Evolutionary conservation across 306 rosid species (phyloP).

Genomic region (Pterocarpus santalinus): DNA sequence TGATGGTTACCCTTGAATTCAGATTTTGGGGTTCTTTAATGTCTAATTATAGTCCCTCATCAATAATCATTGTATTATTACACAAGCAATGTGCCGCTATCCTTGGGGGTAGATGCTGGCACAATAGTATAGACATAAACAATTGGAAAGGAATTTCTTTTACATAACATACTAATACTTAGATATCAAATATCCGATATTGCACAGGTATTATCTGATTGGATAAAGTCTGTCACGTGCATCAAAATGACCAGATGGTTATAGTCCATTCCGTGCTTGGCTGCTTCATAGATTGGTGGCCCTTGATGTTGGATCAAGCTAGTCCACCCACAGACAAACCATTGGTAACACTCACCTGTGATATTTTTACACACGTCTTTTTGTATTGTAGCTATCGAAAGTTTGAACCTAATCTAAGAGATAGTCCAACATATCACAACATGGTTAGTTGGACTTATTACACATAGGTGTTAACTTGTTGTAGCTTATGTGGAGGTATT

Average conservation of each 20-base stretch:
- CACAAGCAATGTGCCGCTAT: neutral
- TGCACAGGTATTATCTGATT: neutral
- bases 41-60: neutral
- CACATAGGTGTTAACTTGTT: too few species aligned
- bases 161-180: neutral
- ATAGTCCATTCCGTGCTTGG: neutral
- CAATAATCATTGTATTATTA: neutral
- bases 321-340: constrained; percentile 6
- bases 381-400: neutral
- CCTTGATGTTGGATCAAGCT: neutral
- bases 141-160: neutral
- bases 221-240: constrained; percentile 35
- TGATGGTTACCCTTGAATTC: neutral
- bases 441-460: neutral
- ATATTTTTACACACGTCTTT: neutral
- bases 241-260: constrained; percentile 14
- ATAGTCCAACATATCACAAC: neutral
- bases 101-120: constrained; percentile 19
- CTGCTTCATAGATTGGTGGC: neutral
- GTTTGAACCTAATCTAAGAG: too few species aligned
- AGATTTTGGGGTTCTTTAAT: neutral
- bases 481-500: too few species aligned
- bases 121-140: neutral
- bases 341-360: neutral
- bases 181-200: neutral